These are phyloP conservation scores for Lathyrus tuberosus DNA, from an alignment of 306 rosid genomes.

Conservation along the genomic window DNA sequence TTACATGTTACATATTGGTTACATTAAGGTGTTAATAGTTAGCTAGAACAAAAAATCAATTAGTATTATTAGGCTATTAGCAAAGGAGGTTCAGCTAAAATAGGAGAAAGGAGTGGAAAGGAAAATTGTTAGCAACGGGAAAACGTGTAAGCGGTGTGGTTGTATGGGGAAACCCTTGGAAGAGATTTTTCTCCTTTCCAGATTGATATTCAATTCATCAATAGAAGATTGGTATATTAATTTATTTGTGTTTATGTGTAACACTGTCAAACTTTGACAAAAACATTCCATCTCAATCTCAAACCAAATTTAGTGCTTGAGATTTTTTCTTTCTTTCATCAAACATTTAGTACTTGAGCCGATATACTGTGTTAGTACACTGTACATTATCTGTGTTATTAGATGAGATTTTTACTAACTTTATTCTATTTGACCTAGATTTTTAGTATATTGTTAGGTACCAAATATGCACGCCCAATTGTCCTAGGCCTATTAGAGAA, in stretches of 20 bases:
- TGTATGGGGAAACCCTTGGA: not conserved
- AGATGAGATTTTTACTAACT: slow-evolving; percentile 1
- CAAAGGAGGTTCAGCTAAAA: not conserved
- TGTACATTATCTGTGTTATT: not conserved
- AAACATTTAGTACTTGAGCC: not conserved
- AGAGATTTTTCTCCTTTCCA: not conserved
- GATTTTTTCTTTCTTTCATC: not conserved
- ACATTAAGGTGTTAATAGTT: slow-evolving; percentile 1
- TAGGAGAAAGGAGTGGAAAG: slow-evolving; percentile 6
- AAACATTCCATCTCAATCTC: slow-evolving; percentile 30
- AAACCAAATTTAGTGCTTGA: slow-evolving; percentile 9
- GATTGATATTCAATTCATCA: slow-evolving; percentile 17
- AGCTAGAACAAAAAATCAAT: not conserved
- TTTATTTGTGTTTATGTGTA: not conserved
- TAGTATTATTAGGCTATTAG: not conserved
- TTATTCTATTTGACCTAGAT: slow-evolving; percentile 14
- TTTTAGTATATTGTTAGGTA: not conserved
- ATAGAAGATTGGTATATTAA: not conserved
- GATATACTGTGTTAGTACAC: not conserved
- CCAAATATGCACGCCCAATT: too few relatives aligned
- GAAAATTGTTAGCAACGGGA: not conserved
- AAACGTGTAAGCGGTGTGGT: not conserved
- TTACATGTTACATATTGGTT: not conserved
- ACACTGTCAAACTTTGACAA: slow-evolving; percentile 7
- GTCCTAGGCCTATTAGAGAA: too few relatives aligned